Base-by-base conservation (phyloP, 106 monocot species). In the Posidonia australis region DNA sequence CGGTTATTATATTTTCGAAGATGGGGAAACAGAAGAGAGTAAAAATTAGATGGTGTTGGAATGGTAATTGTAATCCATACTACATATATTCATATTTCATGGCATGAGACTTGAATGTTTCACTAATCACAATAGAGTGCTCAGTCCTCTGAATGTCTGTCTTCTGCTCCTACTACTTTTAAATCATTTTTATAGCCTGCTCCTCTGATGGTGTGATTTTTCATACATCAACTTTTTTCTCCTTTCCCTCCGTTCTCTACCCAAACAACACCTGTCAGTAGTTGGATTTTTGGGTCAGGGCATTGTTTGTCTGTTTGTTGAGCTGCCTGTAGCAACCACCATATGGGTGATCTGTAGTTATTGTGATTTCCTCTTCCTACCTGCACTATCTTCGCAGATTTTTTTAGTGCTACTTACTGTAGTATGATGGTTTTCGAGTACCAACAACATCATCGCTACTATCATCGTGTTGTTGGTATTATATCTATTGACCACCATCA, bases 281-380 rank as follows among this genome's bases (percentile, higher is more conserved):
- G 46, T 64, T 64, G 46, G 64, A 64, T 64, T 64, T 64, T 47
- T 27, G n/a, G 12, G 47, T 64, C 64, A 46, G 46, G 19, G 54
- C 1, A 19, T 21, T 23, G 54, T n/a, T n/a, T 44, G 43, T n/a
- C 21, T 22, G 41, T 44, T 62, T 62, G 18, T 44, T 16, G 43
- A 20, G 19, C 21, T 62, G 1, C 43, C 30, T 21, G 20, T 3
- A 44, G 19, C 18, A 4, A 19, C 10, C 20, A 21, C 20, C 18
- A 36, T 44, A 44, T 10, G 20, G 13, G 20, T 63, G 43, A 28
- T 21, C 41, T 62, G 0, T 19, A n/a, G 62, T 44, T 19, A 59
- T 32, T 36, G 26, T 23, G 3, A 10, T 27, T 12, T 10, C 25
- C 19, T 55, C 24, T 20, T 12, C 25, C 19, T 56, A n/a, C n/a